These are phyloP conservation scores for Aspergillus alliaceus DNA, from an alignment of 2,329 filamentous ascomycete genomes.

Conservation along the genomic window DNA sequence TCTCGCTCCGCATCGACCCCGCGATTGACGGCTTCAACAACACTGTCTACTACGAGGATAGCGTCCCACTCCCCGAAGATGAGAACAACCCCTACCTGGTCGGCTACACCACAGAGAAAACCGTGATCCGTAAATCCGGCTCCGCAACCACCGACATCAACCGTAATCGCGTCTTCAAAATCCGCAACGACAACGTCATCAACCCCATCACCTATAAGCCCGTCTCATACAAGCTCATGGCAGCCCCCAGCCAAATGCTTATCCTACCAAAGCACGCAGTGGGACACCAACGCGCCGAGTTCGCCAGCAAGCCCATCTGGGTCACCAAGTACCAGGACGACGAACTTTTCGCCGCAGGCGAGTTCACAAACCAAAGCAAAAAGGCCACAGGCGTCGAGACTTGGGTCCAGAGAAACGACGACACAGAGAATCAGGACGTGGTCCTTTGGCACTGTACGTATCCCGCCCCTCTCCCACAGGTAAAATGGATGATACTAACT, in stretches of 20 bases:
- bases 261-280: slow-evolving; percentile 51
- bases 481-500: slow-evolving; percentile 9
- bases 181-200: slow-evolving; percentile 52
- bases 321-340: slow-evolving; percentile 55
- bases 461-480: slow-evolving; percentile 25
- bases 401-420: slow-evolving; percentile 50
- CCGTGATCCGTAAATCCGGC: slow-evolving; percentile 47
- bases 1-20: slow-evolving; percentile 66
- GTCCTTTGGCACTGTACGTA: slow-evolving; percentile 41
- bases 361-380: slow-evolving; percentile 59
- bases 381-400: slow-evolving; percentile 54
- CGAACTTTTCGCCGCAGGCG: slow-evolving; percentile 55
- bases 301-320: slow-evolving; percentile 57
- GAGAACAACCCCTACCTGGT: slow-evolving; percentile 51
- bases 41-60: slow-evolving; percentile 58
- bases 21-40: slow-evolving; percentile 59
- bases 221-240: slow-evolving; percentile 58
- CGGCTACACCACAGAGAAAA: slow-evolving; percentile 52
- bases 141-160: slow-evolving; percentile 51
- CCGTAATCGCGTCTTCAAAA: slow-evolving; percentile 58
- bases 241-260: slow-evolving; percentile 59
- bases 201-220: slow-evolving; percentile 57
- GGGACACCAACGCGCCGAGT: slow-evolving; percentile 54
- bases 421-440: slow-evolving; percentile 49
- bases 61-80: slow-evolving; percentile 60